Percentiles rank a stretch among this genome's conserved stretches.
Conservation (phyloP, 176 grass and related monocot species). For the Metroxylon sagu region DNA sequence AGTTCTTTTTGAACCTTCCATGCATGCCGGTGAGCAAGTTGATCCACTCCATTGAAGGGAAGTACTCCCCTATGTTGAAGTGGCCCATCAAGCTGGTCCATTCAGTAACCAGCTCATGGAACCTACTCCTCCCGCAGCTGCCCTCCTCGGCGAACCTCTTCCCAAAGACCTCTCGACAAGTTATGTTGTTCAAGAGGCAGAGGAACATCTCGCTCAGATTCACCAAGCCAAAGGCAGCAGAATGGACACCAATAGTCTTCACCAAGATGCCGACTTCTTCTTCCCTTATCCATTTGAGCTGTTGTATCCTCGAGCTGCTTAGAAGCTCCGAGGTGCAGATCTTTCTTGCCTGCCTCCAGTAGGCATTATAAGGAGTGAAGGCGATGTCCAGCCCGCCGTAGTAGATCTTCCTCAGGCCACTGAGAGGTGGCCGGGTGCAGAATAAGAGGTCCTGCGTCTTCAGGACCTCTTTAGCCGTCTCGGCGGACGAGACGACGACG, state of each 20-base stretch:
- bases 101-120: constrained; percentile 1
- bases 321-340: constrained; percentile 4
- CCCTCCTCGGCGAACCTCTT: background rate
- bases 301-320: background rate
- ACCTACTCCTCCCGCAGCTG: background rate
- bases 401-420: background rate
- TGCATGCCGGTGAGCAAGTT: background rate
- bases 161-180: constrained; percentile 3
- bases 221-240: too few relatives aligned
- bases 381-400: constrained; percentile 8
- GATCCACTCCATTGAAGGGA: constrained; percentile 2
- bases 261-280: background rate
- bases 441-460: constrained; percentile 1
- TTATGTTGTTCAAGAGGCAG: constrained; percentile 4
- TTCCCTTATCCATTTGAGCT: background rate
- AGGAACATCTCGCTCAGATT: constrained; percentile 14
- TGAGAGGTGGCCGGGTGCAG: background rate
- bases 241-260: background rate
- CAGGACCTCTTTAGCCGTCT: background rate
- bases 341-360: background rate
- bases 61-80: constrained; percentile 7
- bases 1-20: background rate
- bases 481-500: constrained; percentile 1
- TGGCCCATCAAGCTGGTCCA: constrained; percentile 2
- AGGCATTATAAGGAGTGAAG: constrained; percentile 1